These are phyloP conservation scores for Phyllostachys edulis DNA, from an alignment of 176 grass and related monocot species.

Conservation along the genomic window DNA sequence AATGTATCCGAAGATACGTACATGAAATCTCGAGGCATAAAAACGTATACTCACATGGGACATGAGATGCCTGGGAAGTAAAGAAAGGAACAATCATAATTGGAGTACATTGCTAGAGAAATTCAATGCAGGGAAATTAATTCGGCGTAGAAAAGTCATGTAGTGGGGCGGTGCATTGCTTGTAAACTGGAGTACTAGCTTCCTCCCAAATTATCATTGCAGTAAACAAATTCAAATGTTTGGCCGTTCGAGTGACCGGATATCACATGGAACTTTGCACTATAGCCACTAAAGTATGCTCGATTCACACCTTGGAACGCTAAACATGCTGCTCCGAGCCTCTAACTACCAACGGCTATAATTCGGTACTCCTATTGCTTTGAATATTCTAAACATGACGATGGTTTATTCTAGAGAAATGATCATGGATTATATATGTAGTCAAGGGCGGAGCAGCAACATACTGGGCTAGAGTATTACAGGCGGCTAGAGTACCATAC, in stretches of 20 bases:
- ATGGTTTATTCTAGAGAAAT: not conserved
- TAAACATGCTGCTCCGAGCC: not conserved
- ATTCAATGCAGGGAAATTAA: not conserved
- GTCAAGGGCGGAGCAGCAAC: too few relatives aligned
- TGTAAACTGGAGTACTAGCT: not conserved
- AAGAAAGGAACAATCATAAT: not conserved
- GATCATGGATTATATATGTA: not conserved
- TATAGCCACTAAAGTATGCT: not conserved
- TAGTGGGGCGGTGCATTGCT: not conserved
- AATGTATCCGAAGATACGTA: not conserved
- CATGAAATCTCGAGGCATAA: too few relatives aligned
- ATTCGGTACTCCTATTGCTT: not conserved
- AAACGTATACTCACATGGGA: not conserved
- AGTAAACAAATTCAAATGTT: not conserved
- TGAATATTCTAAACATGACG: not conserved
- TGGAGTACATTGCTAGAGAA: not conserved
- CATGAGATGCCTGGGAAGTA: constrained; percentile 6
- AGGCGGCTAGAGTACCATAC: too few relatives aligned
- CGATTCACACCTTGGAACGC: not conserved
- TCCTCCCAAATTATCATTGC: not conserved
- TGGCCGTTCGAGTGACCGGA: not conserved
- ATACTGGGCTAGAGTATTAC: too few relatives aligned
- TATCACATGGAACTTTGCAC: not conserved
- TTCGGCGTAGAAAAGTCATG: not conserved
- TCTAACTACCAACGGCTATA: constrained; percentile 7